These are phyloP conservation scores for Fusarium fujikuroi DNA, from an alignment of 2,329 filamentous ascomycete species.

Conservation along the genomic window DNA sequence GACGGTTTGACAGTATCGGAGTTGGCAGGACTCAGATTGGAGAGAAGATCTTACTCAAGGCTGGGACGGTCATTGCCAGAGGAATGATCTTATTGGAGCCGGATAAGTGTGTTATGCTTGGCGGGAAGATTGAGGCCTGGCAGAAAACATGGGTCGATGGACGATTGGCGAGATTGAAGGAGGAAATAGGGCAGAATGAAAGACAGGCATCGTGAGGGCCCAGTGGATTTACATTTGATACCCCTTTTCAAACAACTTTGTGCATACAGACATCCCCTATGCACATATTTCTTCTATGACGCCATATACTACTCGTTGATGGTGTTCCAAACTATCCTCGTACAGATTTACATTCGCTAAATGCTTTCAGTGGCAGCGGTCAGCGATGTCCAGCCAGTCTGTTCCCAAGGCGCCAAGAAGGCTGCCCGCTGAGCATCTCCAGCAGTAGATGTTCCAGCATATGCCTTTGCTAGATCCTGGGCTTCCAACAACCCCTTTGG, in stretches of 20 bases:
- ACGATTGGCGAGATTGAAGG: slow-evolving; percentile 75
- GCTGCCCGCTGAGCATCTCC: slow-evolving; percentile 81
- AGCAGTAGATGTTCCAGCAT: slow-evolving; percentile 76
- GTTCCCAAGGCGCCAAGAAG: slow-evolving; percentile 83
- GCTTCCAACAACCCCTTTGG: slow-evolving; percentile 76
- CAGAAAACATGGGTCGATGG: slow-evolving; percentile 81
- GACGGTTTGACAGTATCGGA: slow-evolving; percentile 71
- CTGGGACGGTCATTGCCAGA: slow-evolving; percentile 73
- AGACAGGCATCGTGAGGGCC: slow-evolving; percentile 10
- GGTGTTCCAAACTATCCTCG: neutral
- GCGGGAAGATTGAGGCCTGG: slow-evolving; percentile 85
- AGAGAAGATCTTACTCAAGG: slow-evolving; percentile 79
- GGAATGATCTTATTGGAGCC: slow-evolving; percentile 84
- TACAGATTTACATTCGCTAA: neutral
- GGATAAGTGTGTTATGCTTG: slow-evolving; percentile 74
- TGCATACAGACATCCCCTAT: neutral
- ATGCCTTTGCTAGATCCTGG: slow-evolving; percentile 76
- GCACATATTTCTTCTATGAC: neutral
- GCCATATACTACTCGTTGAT: neutral
- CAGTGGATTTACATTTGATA: slow-evolving; percentile 25
- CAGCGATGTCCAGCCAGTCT: slow-evolving; percentile 71
- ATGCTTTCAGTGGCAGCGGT: slow-evolving; percentile 45
- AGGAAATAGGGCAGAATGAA: slow-evolving; percentile 59
- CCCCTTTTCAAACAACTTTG: slow-evolving; percentile 18
- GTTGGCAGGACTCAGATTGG: slow-evolving; percentile 77